phyloP scores from a whole-genome alignment of 2,329 filamentous ascomycete genomes.

The Pyricularia pennisetigena region DNA sequence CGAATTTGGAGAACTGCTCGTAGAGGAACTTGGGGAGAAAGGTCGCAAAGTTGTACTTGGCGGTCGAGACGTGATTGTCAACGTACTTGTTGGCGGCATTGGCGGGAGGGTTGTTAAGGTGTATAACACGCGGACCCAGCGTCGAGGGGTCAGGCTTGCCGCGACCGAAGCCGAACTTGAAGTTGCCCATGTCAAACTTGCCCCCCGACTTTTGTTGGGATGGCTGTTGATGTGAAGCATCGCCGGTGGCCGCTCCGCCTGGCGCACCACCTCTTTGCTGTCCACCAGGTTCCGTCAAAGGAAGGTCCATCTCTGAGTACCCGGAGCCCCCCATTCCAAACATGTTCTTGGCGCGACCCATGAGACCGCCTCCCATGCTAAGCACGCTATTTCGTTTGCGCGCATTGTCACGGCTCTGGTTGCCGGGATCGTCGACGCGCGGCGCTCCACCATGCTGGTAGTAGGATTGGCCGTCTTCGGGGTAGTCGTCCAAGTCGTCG shows the following conservation, averaged over 20 bases:
- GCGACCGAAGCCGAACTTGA: slow-evolving; percentile 88
- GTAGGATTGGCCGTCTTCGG: slow-evolving; percentile 67
- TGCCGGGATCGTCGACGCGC: slow-evolving; percentile 41
- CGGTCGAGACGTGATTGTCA: slow-evolving; percentile 94
- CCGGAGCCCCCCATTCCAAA: slow-evolving; percentile 69
- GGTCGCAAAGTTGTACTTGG: slow-evolving; percentile 90
- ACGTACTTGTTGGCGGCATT: slow-evolving; percentile 85
- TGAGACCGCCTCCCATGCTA: slow-evolving; percentile 73
- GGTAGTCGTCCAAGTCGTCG: slow-evolving; percentile 73
- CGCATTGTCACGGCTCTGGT: slow-evolving; percentile 40
- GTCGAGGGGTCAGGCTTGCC: slow-evolving; percentile 82
- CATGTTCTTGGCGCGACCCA: slow-evolving; percentile 83
- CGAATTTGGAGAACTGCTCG: slow-evolving; percentile 98
- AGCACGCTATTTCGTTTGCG: slow-evolving; percentile 83
- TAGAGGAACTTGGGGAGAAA: slow-evolving; percentile 96
- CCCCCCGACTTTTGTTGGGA: slow-evolving; percentile 36
- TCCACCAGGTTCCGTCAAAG: slow-evolving; percentile 66
- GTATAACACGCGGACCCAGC: slow-evolving; percentile 82
- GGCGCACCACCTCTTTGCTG: slow-evolving; percentile 23
- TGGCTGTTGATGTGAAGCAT: not conserved
- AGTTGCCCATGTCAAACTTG: slow-evolving; percentile 61
- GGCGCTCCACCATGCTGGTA: slow-evolving; percentile 66
- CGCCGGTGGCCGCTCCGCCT: slow-evolving; percentile 18
- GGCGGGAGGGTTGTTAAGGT: slow-evolving; percentile 91
- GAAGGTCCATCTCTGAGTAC: slow-evolving; percentile 98